These are phyloP conservation scores for Piper betle DNA, from an alignment of 164 flowering plant species.

Conservation along the genomic window DNA sequence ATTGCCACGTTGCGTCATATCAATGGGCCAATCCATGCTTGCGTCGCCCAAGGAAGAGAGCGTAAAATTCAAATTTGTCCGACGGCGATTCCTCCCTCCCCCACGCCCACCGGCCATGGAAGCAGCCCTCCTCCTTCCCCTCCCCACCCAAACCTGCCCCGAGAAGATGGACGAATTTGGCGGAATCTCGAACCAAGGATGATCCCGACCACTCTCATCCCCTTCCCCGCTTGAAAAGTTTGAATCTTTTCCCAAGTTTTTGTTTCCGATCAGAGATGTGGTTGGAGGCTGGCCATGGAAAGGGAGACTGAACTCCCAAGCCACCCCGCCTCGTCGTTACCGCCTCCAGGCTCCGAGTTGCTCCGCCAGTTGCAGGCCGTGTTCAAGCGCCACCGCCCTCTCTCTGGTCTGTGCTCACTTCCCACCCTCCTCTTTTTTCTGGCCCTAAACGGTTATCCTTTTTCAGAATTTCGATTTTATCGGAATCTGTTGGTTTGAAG, in stretches of 20 bases:
- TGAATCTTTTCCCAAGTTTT: background rate
- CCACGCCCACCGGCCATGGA: no score
- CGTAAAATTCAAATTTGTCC: no score
- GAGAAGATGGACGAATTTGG: no score
- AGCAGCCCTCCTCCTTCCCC: no score
- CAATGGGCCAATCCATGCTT: no score
- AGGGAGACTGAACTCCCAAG: conserved; percentile 53
- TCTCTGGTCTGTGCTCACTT: conserved; percentile 16
- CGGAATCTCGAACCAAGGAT: no score
- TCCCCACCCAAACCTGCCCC: no score
- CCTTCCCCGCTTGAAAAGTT: no score
- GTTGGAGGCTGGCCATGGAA: conserved; percentile 41
- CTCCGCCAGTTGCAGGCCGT: conserved; percentile 73
- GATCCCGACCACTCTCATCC: no score
- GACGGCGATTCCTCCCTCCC: no score
- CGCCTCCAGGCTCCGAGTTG: conserved; percentile 27
- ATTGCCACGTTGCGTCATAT: no score
- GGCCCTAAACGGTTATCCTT: background rate
- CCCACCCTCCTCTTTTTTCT: background rate
- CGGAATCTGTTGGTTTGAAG: background rate
- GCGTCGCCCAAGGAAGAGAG: no score
- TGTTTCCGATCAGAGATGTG: conserved; percentile 33
- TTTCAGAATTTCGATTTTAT: conserved; percentile 2
- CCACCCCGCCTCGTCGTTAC: conserved; percentile 23
- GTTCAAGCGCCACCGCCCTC: conserved; percentile 77